Evolutionary conservation across 164 flowering plant species (phyloP), one percentile per base, ranked within the genome.

Genomic region (Magnolia changhungtana): DNA sequence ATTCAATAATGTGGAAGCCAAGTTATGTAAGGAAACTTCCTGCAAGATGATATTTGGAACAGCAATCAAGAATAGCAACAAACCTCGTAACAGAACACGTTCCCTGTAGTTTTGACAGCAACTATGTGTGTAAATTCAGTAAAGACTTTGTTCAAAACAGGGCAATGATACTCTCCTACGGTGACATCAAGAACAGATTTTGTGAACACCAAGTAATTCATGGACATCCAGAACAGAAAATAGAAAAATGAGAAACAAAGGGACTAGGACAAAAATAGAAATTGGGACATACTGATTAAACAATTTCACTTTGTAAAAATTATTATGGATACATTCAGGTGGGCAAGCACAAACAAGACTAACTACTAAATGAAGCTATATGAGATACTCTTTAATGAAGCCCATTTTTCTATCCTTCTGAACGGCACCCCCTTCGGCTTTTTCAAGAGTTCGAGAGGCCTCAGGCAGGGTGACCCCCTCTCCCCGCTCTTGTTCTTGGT

Each of bases 81-180:
- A 75, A 96, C 99, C 97, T 96, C 98, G 76, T 92, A 90, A 78
- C 93, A 92, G 88, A 92, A 96, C 49, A 96, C 99, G 79, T 96
- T 96, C 83, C 98, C 98, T 3, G 98, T 90, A 50, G 97, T 90
- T 89, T 85, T 96, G 74, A 96, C 91, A 69, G 99, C 98, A 82
- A 94, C 98, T 72, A 96, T 91, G 76, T 94, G 98, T 9, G 99
- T 96, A 75, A 87, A 96, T 76, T 96, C 97, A 1, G 99, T 94
- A 75, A 94, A 96, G 63, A 91, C 99, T 84, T 96, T 96, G 87
- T 96, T 94, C 78, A 96, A 85, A 63, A 96, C 99, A 8, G 98
- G 98, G 81, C 99, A 96, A 63, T 96, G 94, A 78, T 67, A 92
- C 81, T 96, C 99, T 68, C 98, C 98, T 94, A 76, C 82, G 81